These are phyloP conservation scores for Neofusicoccum sp. DNA, from an alignment of 2,329 filamentous ascomycete species.

Conservation along the genomic window DNA sequence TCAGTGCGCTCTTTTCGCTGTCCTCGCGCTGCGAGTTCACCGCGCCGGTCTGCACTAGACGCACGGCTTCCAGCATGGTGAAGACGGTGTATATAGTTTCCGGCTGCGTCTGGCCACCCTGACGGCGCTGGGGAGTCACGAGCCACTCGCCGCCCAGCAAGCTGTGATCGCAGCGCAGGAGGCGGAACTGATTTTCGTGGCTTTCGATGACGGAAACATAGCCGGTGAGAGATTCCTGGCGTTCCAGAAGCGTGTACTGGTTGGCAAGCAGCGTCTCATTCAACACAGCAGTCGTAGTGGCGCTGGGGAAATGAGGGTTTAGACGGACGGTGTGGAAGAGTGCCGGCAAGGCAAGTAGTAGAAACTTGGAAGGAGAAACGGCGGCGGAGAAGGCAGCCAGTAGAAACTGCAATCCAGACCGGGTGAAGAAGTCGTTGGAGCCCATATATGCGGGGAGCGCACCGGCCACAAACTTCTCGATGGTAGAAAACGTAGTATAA, in stretches of 20 bases:
- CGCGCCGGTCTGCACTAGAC: conserved; percentile 63
- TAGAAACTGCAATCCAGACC: conserved; percentile 69
- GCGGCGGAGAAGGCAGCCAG: conserved; percentile 64
- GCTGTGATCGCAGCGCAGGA: conserved; percentile 91
- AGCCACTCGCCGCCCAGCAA: conserved; percentile 91
- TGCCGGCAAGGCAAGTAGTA: conserved; percentile 68
- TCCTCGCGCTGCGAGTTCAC: conserved; percentile 49
- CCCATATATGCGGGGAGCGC: conserved; percentile 56
- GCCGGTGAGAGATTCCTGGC: conserved; percentile 82
- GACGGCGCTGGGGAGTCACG: conserved; percentile 45
- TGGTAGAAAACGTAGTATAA: conserved; percentile 61
- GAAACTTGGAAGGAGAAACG: conserved; percentile 65
- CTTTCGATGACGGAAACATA: conserved; percentile 91
- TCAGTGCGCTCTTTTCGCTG: conserved; percentile 71
- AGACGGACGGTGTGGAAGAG: conserved; percentile 67
- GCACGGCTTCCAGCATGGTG: conserved; percentile 87
- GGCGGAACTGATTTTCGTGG: conserved; percentile 65
- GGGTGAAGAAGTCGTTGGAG: conserved; percentile 62
- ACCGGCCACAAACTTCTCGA: conserved; percentile 42
- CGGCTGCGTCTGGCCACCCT: conserved; percentile 53
- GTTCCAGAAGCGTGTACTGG: conserved; percentile 74
- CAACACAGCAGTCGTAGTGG: conserved; percentile 58
- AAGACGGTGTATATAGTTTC: conserved; percentile 98
- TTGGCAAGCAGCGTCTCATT: conserved; percentile 65
- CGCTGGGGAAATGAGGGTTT: conserved; percentile 71